Evolutionary conservation across 176 grass and related monocot genomes (phyloP).

Genomic region (Aegilops bicornis): DNA sequence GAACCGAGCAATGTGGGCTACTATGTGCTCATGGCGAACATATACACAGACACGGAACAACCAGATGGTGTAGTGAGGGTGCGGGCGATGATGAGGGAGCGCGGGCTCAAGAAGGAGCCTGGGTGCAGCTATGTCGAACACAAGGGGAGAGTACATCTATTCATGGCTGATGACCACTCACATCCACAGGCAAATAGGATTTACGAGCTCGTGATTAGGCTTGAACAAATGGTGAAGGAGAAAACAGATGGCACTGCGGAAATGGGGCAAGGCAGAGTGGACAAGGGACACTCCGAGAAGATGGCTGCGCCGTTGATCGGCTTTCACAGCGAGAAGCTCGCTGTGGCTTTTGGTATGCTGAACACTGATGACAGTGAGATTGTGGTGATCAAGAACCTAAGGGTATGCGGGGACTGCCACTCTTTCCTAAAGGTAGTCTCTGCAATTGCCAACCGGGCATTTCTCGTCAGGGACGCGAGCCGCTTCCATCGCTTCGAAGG

Average conservation of each 20-base stretch:
- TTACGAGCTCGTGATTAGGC: conserved; percentile 44
- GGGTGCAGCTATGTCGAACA: conserved; percentile 68
- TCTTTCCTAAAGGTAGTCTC: conserved; percentile 53
- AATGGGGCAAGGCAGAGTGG: too few species aligned
- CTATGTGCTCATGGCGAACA: conserved; percentile 71
- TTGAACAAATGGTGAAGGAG: conserved; percentile 53
- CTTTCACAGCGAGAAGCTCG: conserved; percentile 73
- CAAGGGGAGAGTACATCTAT: conserved; percentile 56
- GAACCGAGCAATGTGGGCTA: conserved; percentile 65
- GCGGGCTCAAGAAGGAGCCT: conserved; percentile 68
- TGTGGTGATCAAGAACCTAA: conserved; percentile 81
- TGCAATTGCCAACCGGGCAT: conserved; percentile 33
- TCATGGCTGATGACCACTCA: conserved; percentile 81
- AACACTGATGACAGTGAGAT: conserved; percentile 52
- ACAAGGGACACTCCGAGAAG: background rate
- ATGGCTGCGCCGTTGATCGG: conserved; percentile 23
- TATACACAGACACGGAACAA: conserved; percentile 49
- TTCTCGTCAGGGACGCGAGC: conserved; percentile 67
- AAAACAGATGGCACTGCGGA: background rate
- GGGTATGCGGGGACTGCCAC: conserved; percentile 72
- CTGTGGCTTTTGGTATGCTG: conserved; percentile 58
- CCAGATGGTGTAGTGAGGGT: conserved; percentile 43
- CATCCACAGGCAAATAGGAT: conserved; percentile 60
- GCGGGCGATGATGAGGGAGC: conserved; percentile 52
- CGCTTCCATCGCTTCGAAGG: conserved; percentile 67